These are phyloP conservation scores for Curvularia lunata DNA, from an alignment of 2,329 filamentous ascomycete species.

Conservation along the genomic window DNA sequence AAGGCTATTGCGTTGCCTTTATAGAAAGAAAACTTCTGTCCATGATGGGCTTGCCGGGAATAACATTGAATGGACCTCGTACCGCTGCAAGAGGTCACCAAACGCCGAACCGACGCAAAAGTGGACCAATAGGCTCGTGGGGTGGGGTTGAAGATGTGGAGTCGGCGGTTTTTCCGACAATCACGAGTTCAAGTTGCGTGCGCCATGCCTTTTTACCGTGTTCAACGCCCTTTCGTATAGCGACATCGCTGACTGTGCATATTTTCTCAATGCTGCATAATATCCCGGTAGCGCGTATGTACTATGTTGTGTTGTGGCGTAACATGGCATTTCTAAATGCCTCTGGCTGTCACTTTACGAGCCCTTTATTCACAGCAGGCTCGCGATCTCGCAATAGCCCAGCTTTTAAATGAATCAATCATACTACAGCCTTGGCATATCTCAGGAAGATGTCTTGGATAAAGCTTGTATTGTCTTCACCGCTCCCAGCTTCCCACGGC, in stretches of 20 bases:
- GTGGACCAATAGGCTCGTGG: background rate
- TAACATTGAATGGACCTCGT: background rate
- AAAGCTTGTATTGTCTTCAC: background rate
- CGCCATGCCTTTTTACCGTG: background rate
- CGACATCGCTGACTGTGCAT: background rate
- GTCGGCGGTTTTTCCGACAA: slow-evolving; percentile 10
- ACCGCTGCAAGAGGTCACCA: background rate
- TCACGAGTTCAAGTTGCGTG: background rate
- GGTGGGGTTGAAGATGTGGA: background rate
- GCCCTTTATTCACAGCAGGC: background rate
- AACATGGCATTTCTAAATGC: background rate
- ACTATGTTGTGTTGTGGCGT: background rate
- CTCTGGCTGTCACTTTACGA: background rate
- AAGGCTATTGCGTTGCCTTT: background rate
- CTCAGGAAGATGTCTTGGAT: background rate
- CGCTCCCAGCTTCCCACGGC: background rate
- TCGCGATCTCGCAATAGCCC: background rate
- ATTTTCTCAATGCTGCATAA: background rate
- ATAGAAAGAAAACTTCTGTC: background rate
- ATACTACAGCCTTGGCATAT: background rate
- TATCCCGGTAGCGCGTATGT: background rate
- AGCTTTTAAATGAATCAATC: background rate
- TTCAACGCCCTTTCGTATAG: background rate
- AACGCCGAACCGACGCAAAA: background rate
- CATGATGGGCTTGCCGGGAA: background rate